phyloP scores from a whole-genome alignment of 441 rosid genomes.

The Raphanus hybrid region DNA sequence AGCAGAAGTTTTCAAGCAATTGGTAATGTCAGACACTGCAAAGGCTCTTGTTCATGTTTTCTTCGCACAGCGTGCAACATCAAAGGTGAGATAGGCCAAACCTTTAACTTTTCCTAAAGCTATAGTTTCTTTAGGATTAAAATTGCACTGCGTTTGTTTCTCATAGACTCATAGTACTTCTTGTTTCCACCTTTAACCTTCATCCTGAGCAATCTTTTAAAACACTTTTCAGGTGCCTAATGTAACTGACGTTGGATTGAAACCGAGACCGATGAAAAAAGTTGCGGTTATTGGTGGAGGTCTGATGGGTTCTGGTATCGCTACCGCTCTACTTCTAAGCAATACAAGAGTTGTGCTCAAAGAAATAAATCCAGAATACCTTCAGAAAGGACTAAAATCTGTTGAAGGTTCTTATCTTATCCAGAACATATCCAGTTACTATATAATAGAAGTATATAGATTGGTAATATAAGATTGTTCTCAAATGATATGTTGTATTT shows the following conservation, averaged over 20 bases:
- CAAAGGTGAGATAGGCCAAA: constrained; percentile 61
- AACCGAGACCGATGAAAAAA: constrained; percentile 79
- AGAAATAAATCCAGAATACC: constrained; percentile 89
- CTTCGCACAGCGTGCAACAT: constrained; percentile 82
- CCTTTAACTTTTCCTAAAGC: neutral
- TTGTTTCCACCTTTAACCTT: constrained; percentile 16
- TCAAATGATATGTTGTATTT: neutral
- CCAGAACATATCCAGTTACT: constrained; percentile 9
- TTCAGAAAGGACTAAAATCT: constrained; percentile 71
- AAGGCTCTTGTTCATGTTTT: constrained; percentile 88
- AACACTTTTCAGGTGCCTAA: constrained; percentile 73
- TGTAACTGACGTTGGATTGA: constrained; percentile 82
- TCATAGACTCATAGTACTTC: neutral
- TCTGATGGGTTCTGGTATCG: constrained; percentile 97
- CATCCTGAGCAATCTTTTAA: constrained; percentile 22
- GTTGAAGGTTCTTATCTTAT: constrained; percentile 69
- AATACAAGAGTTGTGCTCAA: constrained; percentile 78
- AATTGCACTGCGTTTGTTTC: neutral
- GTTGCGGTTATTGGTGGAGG: constrained; percentile 99
- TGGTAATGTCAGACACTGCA: constrained; percentile 76
- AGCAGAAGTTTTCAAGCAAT: constrained; percentile 72
- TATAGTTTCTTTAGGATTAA: neutral
- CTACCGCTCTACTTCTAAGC: constrained; percentile 76
- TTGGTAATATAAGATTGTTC: neutral
- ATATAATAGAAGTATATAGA: neutral